Conservation (phyloP, 23 red algal species). For the Gracilaria vermiculophylla region DNA sequence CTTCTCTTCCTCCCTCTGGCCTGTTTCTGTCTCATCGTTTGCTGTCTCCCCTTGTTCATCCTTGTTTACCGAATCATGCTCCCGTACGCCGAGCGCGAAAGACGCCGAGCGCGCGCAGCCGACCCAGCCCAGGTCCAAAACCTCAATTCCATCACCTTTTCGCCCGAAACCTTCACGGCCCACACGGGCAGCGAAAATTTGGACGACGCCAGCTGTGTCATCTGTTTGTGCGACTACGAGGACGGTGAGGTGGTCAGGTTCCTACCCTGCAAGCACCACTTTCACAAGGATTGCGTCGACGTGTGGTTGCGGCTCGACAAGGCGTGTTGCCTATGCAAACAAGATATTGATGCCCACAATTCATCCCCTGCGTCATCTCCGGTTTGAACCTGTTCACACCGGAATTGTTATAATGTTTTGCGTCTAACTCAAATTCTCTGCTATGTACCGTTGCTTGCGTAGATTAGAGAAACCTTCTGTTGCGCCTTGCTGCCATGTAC, state of each 20-base stretch:
- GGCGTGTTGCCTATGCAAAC: constrained; percentile 91
- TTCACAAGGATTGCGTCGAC: constrained; percentile 89
- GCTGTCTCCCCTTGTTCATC: constrained; percentile 95
- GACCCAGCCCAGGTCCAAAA: constrained; percentile 66
- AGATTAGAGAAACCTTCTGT: background rate
- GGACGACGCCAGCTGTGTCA: constrained; percentile 87
- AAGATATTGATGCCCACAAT: constrained; percentile 86
- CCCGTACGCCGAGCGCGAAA: constrained; percentile 82
- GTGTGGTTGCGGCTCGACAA: constrained; percentile 95
- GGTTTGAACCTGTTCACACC: background rate
- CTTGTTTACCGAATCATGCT: constrained; percentile 81
- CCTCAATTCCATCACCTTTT: constrained; percentile 67
- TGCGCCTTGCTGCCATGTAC: background rate
- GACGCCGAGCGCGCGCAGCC: constrained; percentile 76
- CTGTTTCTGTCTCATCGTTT: constrained; percentile 92
- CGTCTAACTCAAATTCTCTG: constrained; percentile 15
- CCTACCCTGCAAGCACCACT: constrained; percentile 90
- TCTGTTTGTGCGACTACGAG: constrained; percentile 92
- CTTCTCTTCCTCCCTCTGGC: constrained; percentile 91
- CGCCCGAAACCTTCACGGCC: constrained; percentile 53
- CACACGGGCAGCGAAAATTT: constrained; percentile 50
- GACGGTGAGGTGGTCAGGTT: constrained; percentile 56
- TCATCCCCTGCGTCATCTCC: constrained; percentile 1
- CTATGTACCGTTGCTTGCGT: background rate
- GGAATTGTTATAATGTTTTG: background rate